These are phyloP conservation scores for Populus nigra DNA, from an alignment of 345 rosid species.

Conservation along the genomic window DNA sequence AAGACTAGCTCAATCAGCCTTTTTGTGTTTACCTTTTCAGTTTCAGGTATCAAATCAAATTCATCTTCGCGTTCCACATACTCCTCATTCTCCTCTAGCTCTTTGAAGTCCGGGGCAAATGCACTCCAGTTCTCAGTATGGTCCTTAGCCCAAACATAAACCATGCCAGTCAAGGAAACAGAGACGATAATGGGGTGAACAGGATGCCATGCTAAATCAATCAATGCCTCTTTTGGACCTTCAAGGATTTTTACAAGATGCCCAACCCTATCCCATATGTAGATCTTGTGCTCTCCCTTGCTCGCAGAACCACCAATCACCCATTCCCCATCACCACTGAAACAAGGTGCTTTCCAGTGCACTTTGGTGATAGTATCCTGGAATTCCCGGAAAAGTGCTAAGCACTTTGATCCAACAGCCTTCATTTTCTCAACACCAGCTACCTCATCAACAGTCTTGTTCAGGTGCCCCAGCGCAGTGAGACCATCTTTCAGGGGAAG, in stretches of 20 bases:
- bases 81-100: constrained; percentile 99
- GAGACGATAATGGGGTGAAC: constrained; percentile 90
- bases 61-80: constrained; percentile 97
- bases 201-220: constrained; percentile 98
- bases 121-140: constrained; percentile 99
- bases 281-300: constrained; percentile 97
- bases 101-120: constrained; percentile 98
- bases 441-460: constrained; percentile 43
- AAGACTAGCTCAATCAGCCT: neutral
- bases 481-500: constrained; percentile 69
- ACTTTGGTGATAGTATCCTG: constrained; percentile 93
- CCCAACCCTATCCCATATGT: constrained; percentile 97
- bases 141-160: constrained; percentile 98
- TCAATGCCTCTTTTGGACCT: constrained; percentile 96
- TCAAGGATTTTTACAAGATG: constrained; percentile 97
- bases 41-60: constrained; percentile 86
- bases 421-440: constrained; percentile 72
- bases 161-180: constrained; percentile 86
- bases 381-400: constrained; percentile 81
- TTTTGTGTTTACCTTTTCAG: constrained; percentile 67
- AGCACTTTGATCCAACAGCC: constrained; percentile 72
- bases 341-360: constrained; percentile 99
- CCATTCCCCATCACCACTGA: constrained; percentile 99
- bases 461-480: constrained; percentile 41
- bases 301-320: constrained; percentile 92